Base-by-base conservation (phyloP, 2,329 filamentous ascomycete genomes). In the Didymella sp. region DNA sequence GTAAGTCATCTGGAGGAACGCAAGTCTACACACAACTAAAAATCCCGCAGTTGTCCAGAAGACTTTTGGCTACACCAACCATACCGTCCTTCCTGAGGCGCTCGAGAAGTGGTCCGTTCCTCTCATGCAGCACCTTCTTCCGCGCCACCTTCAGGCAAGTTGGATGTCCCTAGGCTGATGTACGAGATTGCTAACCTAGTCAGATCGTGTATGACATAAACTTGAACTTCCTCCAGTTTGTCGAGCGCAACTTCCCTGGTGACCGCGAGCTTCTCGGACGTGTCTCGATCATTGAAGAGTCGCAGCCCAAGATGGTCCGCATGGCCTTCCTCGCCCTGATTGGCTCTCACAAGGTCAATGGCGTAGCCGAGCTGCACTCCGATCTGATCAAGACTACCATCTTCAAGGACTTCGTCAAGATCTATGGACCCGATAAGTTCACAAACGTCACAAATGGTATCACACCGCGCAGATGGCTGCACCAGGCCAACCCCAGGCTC, bases 311-410 rank as follows among this genome's bases (percentile, higher is more conserved):
- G 85, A 96, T 97, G 91, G 89, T 99, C 59, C 90, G 94, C 75
- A 99, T 99, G 95, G 95, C 95, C 2, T 95, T 86, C 77, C 81
- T 99, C 48, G 95, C 95, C 61, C 90, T 98, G 73, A 92, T 99
- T 69, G 95, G 95, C 44, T 98, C 95, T 31, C 95, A 98, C 86
- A 99, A 98, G 82, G 93, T 99, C 81, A 99, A 99, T 68, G 95
- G 95, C 76, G 95, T 99, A 31, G 95, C 95, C 30, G 95, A 99
- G 79, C 81, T 99, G 63, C 95, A 99, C 80, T 99, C 95, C 0
- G 95, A 99, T 74, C 83, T 99, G 56, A 96, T 99, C 82, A 95
- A 95, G 82, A 96, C 93, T 0, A 99, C 95, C n/a, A 96, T 99
- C 67, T 98, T 99, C 87, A 97, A 95, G 78, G 95, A 99, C 77